Evolutionary conservation across 2,329 filamentous ascomycete species (phyloP).

Genomic region (Beauveria australis): DNA sequence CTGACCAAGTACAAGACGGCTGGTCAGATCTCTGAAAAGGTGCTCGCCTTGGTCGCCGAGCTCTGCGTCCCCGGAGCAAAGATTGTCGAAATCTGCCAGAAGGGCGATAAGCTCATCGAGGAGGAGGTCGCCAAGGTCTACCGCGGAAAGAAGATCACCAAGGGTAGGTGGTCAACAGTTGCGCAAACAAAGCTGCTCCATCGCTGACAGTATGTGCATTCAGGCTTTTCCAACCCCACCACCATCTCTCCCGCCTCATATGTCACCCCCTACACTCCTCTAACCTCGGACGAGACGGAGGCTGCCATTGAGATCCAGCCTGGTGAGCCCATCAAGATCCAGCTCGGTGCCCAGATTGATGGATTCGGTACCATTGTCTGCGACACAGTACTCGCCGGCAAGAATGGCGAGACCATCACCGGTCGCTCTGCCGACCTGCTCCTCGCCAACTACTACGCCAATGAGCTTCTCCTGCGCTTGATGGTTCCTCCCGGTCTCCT

Average conservation of each 20-base stretch:
- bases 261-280: constrained; percentile 92
- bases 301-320: constrained; percentile 71
- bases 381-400: constrained; percentile 74
- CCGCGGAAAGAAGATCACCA: constrained; percentile 93
- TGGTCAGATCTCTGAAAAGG: constrained; percentile 89
- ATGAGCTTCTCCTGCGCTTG: constrained; percentile 84
- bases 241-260: constrained; percentile 91
- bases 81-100: constrained; percentile 88
- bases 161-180: constrained; percentile 53
- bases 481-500: constrained; percentile 88
- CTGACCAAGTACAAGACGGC: constrained; percentile 99
- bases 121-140: constrained; percentile 94
- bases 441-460: constrained; percentile 87
- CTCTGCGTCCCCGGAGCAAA: constrained; percentile 77
- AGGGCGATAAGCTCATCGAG: constrained; percentile 89
- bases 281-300: constrained; percentile 80
- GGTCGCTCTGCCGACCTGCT: constrained; percentile 80
- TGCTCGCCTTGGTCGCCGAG: constrained; percentile 73
- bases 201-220: constrained; percentile 12
- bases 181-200: neutral
- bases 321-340: constrained; percentile 89
- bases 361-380: constrained; percentile 95
- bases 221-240: constrained; percentile 85
- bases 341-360: constrained; percentile 97
- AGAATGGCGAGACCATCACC: constrained; percentile 55